phyloP scores from a whole-genome alignment of 257 asterid species.

The Capsicum baccatum region DNA sequence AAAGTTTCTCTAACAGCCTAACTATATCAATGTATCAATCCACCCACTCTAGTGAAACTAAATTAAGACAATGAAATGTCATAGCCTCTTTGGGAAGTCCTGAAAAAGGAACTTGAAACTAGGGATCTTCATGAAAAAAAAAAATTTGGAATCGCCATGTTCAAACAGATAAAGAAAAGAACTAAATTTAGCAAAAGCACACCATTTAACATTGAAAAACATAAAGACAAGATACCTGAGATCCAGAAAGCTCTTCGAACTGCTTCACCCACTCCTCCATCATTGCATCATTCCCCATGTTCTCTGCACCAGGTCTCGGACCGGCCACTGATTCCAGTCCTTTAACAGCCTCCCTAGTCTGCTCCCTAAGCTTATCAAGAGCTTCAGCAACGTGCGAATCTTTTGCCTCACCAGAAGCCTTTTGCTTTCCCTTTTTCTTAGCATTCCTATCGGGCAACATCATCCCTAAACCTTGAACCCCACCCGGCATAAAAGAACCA shows the following conservation, averaged over 20 bases:
- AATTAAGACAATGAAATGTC: not conserved
- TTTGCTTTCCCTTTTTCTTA: conserved; percentile 88
- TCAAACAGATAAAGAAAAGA: not conserved
- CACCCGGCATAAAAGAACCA: conserved; percentile 44
- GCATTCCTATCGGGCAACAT: conserved; percentile 88
- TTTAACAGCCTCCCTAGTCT: conserved; percentile 91
- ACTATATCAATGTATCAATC: not conserved
- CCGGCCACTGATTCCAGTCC: conserved; percentile 79
- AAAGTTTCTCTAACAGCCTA: not conserved
- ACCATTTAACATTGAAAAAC: conserved; percentile 6
- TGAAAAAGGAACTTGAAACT: not conserved
- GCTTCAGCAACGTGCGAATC: conserved; percentile 89
- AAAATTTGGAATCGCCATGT: not conserved
- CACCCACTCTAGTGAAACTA: not conserved
- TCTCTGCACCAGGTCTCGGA: conserved; percentile 52
- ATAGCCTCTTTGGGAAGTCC: not conserved
- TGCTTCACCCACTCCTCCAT: conserved; percentile 98
- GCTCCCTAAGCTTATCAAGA: conserved; percentile 93
- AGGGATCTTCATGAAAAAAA: not conserved
- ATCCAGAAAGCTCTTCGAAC: conserved; percentile 94
- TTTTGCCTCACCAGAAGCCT: conserved; percentile 66
- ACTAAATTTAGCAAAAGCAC: not conserved
- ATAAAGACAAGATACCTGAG: conserved; percentile 63
- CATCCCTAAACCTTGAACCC: conserved; percentile 90
- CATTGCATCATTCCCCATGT: conserved; percentile 74